Base-by-base conservation (phyloP, 176 grass and related monocot species). In the Triticum timopheevii region DNA sequence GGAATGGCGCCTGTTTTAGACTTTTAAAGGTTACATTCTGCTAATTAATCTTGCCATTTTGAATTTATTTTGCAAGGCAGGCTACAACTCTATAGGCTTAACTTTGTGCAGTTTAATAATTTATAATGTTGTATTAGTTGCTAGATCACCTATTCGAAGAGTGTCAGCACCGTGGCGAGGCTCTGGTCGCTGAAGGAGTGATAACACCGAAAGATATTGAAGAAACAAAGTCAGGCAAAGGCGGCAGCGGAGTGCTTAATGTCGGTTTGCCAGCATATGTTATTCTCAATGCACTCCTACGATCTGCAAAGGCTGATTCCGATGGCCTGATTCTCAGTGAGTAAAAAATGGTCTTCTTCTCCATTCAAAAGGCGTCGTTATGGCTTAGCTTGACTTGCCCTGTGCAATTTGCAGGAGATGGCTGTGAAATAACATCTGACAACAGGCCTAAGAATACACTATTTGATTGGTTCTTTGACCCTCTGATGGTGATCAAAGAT, bases 401-500 rank as follows among this genome's bases (percentile, higher is more conserved):
- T 81, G 27, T 79, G 42, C 25, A 80, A 87, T 77, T 76, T 88
- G 83, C 83, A 99, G 94, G 88, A 90, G 94, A 91, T 82, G 89
- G 89, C 27, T 89, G 67, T 85, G 90, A 90, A 77, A 91, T 99
- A 81, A 96, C 94, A 65, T 88, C 83, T 64, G 87, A 96, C 22
- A 93, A 99, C 71, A 90, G 90, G 87, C 89, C 97, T 31, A 96
- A 89, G 61, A 86, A 87, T 82, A 88, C 71, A 58, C 39, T 99
- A 9, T 99, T 92, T 12, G 92, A 90, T 76, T 99, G 97, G 94
- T 99, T 99, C 84, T 99, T 99, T 64, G 94, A 96, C 42, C 97
- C 97, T 80, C 71, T 99, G 35, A 90, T 99, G 85, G 77, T 99
- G 45, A 91, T 96, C 83, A 99, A 96, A 90, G 94, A 96, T 20